Base-by-base conservation (phyloP, 2,329 filamentous ascomycete genomes). In the Exophiala oligosperma region DNA sequence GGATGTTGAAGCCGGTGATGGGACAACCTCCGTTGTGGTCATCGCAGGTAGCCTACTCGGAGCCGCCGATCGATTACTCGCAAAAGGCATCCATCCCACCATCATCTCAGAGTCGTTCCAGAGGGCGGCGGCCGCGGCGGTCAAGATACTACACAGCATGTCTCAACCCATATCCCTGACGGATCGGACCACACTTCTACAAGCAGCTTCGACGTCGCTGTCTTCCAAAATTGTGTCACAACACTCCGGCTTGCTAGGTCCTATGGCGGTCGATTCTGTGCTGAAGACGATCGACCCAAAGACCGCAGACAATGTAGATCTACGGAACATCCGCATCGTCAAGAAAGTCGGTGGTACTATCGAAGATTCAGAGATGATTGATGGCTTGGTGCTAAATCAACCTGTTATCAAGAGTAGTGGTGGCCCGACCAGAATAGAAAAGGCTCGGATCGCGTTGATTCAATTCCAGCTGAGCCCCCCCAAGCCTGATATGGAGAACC, bases 401-500 rank as follows among this genome's bases (percentile, higher is more conserved):
- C 87, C 88, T 32, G 92, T 96, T 43, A 84, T 97, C 71, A 99
- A 99, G 84, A 92, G 88, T 72, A 92, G 91, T 29, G 90, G 92
- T 70, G 94, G 94, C 4, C 93, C 94, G 54, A 84, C 87, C 67
- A 85, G 92, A 70, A 96, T 97, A 81, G 94, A 99, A 78, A 99
- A 99, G 84, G 94, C 94, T 64, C 89, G 83, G 78, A 99, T 99
- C 77, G 94, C 90, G 65, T 82, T 99, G 62, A 97, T 99, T 67
- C 94, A 99, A 74, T 99, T 99, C 84, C 94, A 99, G 77, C 86
- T 99, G 68, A 96, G 92, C 77, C 93, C 94, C 48, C 94, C 94
- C 1, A 99, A 99, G 79, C 94, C 94, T 67, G 94, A 99, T 76
- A 99, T 99, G 94, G 94, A 99, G 81, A 99, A 99, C 79, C 94